Evolutionary conservation across 176 grass and related monocot genomes (phyloP), one percentile per base, ranked within the genome.

Genomic region (Elaeis guineensis): DNA sequence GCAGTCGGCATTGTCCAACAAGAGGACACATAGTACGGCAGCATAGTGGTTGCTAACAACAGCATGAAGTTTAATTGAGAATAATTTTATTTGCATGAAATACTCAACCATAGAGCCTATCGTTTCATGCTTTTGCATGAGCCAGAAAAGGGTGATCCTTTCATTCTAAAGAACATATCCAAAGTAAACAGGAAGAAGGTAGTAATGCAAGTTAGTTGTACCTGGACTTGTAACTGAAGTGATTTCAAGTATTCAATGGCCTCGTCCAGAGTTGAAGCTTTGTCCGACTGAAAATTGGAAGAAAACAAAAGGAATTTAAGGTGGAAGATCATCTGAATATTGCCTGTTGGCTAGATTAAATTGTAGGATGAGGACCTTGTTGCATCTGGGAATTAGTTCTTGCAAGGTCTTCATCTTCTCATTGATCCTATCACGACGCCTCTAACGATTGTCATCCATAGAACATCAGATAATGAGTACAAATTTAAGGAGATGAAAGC

Each of bases 201-300:
- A 39, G 9, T 11, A 2, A 39, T 39, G 7, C 35, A 12, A 2
- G 8, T 11, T 39, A 57, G 61, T 30, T 52, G 5, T 61, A 77
- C 73, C 73, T 77, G 73, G 65, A 77, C 52, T 69, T 61, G 73
- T 20, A 35, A 21, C 56, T 69, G 73, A 59, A 77, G 73, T 35
- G 64, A 69, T 49, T 77, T 77, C 26, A 69, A 20, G 51, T 77
- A 77, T 61, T 25, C 73, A 48, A 77, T 77, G 19, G 73, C 64
- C 44, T 77, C 73, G 53, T 68, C 73, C 18, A 77, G 22, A 5
- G 66, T 77, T 17, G 73, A 77, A 19, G 54, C 73, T 69, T 77
- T 77, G 19, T 77, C 73, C 2, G 73, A 69, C 73, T 77, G 65
- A 61, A 77, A 51, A 57, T 17, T 44, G 21, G 21, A 59, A 70